A percentile compares a stretch with the other conserved stretches of the same genome.
These are phyloP conservation scores for Nematodospora anomalae DNA, from an alignment of 1,139 yeast species.

Conservation along the genomic window DNA sequence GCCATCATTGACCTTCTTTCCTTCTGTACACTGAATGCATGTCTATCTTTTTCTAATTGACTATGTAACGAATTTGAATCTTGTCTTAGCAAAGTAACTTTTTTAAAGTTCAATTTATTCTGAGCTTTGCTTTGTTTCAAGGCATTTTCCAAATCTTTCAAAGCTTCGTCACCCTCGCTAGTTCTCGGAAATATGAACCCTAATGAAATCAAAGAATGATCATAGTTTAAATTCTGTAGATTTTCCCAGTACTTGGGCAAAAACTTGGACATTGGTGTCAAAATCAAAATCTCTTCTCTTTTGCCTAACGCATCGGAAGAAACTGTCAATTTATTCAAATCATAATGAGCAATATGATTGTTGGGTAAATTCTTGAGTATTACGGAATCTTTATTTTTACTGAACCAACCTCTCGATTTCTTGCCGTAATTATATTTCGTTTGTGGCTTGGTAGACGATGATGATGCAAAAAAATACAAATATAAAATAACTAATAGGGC, in stretches of 20 bases:
- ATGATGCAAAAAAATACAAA: slow-evolving; percentile 39
- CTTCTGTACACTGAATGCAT: slow-evolving; percentile 73
- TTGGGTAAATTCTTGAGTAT: slow-evolving; percentile 65
- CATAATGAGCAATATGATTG: slow-evolving; percentile 81
- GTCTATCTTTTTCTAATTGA: slow-evolving; percentile 77
- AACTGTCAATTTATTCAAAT: slow-evolving; percentile 72
- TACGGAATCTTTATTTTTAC: slow-evolving; percentile 42
- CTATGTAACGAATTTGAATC: slow-evolving; percentile 74
- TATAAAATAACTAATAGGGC: slow-evolving; percentile 42
- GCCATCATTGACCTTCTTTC: slow-evolving; percentile 91
- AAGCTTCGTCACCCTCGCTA: slow-evolving; percentile 74
- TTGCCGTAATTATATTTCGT: slow-evolving; percentile 51
- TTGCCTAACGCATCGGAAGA: slow-evolving; percentile 69
- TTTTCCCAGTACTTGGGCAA: slow-evolving; percentile 87
- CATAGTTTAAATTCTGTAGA: slow-evolving; percentile 70
- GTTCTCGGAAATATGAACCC: slow-evolving; percentile 90
- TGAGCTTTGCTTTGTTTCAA: slow-evolving; percentile 61
- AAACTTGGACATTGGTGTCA: slow-evolving; percentile 88
- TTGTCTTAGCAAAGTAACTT: slow-evolving; percentile 85
- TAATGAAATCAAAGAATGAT: slow-evolving; percentile 78
- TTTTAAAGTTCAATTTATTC: slow-evolving; percentile 62
- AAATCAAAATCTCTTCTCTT: slow-evolving; percentile 76
- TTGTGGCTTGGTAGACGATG: slow-evolving; percentile 20
- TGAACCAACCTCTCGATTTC: slow-evolving; percentile 49
- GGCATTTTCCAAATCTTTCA: slow-evolving; percentile 67